Evolutionary conservation across 306 rosid species (phyloP).

Genomic region (Sophora flavescens): DNA sequence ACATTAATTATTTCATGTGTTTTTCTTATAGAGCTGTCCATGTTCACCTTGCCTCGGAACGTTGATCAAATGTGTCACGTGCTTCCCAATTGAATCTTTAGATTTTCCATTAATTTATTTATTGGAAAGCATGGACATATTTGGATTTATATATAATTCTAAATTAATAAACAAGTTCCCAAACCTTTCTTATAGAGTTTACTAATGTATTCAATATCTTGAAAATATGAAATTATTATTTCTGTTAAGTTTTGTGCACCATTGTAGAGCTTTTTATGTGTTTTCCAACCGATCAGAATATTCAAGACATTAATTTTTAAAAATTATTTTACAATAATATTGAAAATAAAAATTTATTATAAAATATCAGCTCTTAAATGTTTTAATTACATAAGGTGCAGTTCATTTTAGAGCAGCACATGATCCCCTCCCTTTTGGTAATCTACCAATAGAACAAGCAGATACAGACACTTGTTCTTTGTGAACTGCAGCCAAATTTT

Average conservation of each 20-base stretch:
- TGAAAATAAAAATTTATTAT: too few species aligned
- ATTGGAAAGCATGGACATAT: neutral
- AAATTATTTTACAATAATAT: too few species aligned
- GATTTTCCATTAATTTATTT: constrained; percentile 24
- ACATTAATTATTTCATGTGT: neutral
- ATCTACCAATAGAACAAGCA: constrained; percentile 10
- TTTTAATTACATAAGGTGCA: neutral
- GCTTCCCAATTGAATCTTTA: constrained; percentile 42
- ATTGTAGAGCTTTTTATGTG: neutral
- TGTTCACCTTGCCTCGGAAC: constrained; percentile 32
- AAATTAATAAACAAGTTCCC: constrained; percentile 4
- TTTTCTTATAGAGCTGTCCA: constrained; percentile 50
- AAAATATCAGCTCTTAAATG: too few species aligned
- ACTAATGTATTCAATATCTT: too few species aligned
- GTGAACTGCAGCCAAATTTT: neutral
- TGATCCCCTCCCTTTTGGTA: neutral
- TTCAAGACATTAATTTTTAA: too few species aligned
- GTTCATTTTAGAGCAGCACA: too few species aligned
- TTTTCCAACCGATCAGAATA: neutral
- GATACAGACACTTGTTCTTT: constrained; percentile 6
- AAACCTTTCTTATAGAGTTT: neutral
- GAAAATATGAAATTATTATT: neutral
- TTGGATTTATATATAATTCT: neutral
- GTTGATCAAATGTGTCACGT: constrained; percentile 61
- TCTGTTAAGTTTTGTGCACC: neutral